Evolutionary conservation across 495 filamentous ascomycete species (phyloP), one percentile per base, ranked within the genome.

Genomic region (Penicillium bovifimosum): DNA sequence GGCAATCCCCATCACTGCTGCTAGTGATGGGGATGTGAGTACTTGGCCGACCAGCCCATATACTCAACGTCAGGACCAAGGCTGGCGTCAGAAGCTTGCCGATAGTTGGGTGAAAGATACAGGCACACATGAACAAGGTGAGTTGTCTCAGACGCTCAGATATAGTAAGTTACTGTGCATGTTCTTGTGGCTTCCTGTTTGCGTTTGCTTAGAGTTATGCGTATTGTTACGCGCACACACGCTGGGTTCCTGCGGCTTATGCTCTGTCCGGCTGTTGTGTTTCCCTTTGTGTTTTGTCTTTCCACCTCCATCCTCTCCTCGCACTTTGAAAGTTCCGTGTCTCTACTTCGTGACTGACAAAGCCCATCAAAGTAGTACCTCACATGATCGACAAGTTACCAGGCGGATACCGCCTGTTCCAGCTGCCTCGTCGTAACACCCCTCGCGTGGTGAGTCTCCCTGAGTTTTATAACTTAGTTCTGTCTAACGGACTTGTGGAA

Each of bases 301-400:
- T 18, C 5, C 20, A 8, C 17, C 5, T 13, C 2, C 11, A 6
- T 17, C 24, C 2, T 38, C 13, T 17, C 10, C 3, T 14, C 9
- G 11, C 27, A 14, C 9, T 31, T 24, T 44, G n/a, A 9, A 5
- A 1, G 4, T 5, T 18, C n/a, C 5, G 14, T 24, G 3, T 26
- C 18, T 16, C 27, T 28, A 16, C 16, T 29, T 9, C 36, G 1
- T 6, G 11, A 32, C 46, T 63, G 26, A 60, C 39, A 45, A 20
- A 47, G 10, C 20, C 33, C 13, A 16, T 47, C 10, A 20, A n/a
- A 79, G 76, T 73, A 16, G 60, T 71, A 13, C 63, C 40, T 0
- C 82, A 83, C 58, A 66, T 61, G 9, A 65, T 85, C 5, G 74
- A 82, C 36, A 58, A 59, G 13, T 60, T 85, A 11, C 82, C 82